Percentiles rank a stretch among this genome's conserved stretches.
These are phyloP conservation scores for Termitomyces sp. DNA, from an alignment of 768 basidiomycete species.

Conservation along the genomic window DNA sequence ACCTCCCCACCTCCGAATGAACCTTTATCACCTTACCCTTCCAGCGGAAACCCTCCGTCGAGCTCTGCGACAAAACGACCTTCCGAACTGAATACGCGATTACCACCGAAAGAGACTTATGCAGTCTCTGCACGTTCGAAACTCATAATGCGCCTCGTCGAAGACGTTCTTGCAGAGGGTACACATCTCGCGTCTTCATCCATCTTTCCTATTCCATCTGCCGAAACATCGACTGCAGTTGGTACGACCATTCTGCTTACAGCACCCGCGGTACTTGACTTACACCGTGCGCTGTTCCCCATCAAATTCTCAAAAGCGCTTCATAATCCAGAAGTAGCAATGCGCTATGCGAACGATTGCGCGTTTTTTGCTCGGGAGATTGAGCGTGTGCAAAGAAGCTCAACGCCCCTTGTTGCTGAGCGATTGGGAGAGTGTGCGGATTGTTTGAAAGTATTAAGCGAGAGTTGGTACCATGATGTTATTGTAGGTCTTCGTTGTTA, in stretches of 20 bases:
- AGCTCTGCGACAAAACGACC: conserved; percentile 21
- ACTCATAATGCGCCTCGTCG: conserved; percentile 48
- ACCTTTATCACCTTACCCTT: conserved; percentile 4
- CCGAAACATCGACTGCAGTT: conserved; percentile 27
- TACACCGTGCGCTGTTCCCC: conserved; percentile 78
- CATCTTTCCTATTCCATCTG: conserved; percentile 32
- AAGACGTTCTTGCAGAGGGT: conserved; percentile 63
- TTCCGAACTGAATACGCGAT: conserved; percentile 15
- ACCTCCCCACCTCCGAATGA: not conserved
- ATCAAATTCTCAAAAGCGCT: conserved; percentile 47
- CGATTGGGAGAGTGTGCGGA: conserved; percentile 46
- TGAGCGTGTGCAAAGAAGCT: conserved; percentile 27
- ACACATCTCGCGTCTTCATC: conserved; percentile 53
- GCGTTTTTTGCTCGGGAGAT: conserved; percentile 56
- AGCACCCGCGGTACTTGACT: conserved; percentile 62
- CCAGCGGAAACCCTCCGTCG: conserved; percentile 6
- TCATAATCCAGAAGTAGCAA: conserved; percentile 44
- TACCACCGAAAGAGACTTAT: conserved; percentile 47
- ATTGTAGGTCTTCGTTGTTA: conserved; percentile 43
- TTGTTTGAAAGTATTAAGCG: conserved; percentile 48
- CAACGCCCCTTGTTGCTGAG: conserved; percentile 28
- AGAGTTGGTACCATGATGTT: conserved; percentile 66
- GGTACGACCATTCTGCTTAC: conserved; percentile 57
- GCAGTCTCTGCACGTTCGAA: conserved; percentile 53
- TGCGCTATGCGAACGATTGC: conserved; percentile 84